Conservation (phyloP, 1,284 basidiomycete genomes). For the Ceratobasidium sp. region DNA sequence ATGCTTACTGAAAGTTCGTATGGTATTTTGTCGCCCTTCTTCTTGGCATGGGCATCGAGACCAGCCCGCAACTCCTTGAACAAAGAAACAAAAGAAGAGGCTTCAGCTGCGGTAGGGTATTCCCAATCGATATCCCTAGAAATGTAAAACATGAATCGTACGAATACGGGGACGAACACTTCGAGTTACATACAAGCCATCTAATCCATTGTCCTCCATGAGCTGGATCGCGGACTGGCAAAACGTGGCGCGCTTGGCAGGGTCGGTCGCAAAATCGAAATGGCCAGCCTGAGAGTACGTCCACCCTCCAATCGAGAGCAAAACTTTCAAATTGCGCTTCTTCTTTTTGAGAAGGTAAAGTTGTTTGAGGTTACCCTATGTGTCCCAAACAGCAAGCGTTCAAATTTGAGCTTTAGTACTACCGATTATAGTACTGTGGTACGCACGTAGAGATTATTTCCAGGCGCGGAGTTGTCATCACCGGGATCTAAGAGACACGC, state of each 20-base stretch:
- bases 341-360: constrained; percentile 80
- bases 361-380: constrained; percentile 86
- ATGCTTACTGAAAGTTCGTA: constrained; percentile 43
- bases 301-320: constrained; percentile 60
- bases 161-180: too few species aligned
- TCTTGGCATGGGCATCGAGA: constrained; percentile 3
- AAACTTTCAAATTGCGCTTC: constrained; percentile 70
- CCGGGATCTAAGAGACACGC: constrained; percentile 2
- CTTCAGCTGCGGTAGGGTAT: constrained; percentile 37
- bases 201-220: constrained; percentile 68
- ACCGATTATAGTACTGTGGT: too few species aligned
- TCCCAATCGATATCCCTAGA: constrained; percentile 54
- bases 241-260: constrained; percentile 60
- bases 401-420: constrained; percentile 57
- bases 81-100: constrained; percentile 28
- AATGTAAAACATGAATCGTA: neutral
- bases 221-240: constrained; percentile 63
- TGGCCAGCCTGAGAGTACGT: constrained; percentile 46
- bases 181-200: constrained; percentile 61
- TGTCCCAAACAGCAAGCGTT: constrained; percentile 37
- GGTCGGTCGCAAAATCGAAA: constrained; percentile 47
- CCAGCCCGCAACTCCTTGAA: constrained; percentile 32
- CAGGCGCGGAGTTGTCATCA: constrained; percentile 63
- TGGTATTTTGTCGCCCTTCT: constrained; percentile 41
- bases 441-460: constrained; percentile 65